These are phyloP conservation scores for Poa annua DNA, from an alignment of 176 grass and related monocot genomes.

Conservation along the genomic window DNA sequence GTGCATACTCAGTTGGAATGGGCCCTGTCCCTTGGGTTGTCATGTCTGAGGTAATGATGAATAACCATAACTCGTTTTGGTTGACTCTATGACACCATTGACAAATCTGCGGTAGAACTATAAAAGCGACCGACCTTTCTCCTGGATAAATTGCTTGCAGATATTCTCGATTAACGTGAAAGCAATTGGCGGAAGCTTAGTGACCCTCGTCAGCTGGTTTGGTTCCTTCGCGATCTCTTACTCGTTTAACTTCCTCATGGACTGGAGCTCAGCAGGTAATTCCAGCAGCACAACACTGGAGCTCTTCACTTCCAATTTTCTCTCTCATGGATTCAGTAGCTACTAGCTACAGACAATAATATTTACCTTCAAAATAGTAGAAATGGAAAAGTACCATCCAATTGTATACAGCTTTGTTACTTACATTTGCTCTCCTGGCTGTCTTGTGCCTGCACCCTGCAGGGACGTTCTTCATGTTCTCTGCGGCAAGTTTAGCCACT, in stretches of 20 bases:
- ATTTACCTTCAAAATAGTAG: neutral
- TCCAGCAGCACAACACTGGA: neutral
- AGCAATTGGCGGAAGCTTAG: slow-evolving; percentile 77
- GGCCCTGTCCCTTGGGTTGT: slow-evolving; percentile 85
- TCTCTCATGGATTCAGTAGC: neutral
- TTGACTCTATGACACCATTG: neutral
- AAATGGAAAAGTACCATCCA: neutral
- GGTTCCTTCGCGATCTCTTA: slow-evolving; percentile 73
- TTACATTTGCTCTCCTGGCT: slow-evolving; percentile 7
- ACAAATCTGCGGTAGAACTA: neutral
- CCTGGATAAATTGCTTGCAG: slow-evolving; percentile 37
- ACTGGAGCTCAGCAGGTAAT: slow-evolving; percentile 73
- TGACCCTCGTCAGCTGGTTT: slow-evolving; percentile 74
- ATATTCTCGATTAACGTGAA: slow-evolving; percentile 90
- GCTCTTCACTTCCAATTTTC: slow-evolving; percentile 16
- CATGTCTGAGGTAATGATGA: slow-evolving; percentile 78
- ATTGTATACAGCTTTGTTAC: neutral
- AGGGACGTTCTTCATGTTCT: slow-evolving; percentile 86
- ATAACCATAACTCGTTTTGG: neutral
- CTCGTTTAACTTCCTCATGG: slow-evolving; percentile 77
- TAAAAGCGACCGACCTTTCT: neutral
- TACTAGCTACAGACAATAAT: neutral
- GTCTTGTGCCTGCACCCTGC: slow-evolving; percentile 39
- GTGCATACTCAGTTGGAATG: slow-evolving; percentile 81
- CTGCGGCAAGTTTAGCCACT: slow-evolving; percentile 57